phyloP scores from a whole-genome alignment of 768 basidiomycete genomes.

The Termitomyces sp. region DNA sequence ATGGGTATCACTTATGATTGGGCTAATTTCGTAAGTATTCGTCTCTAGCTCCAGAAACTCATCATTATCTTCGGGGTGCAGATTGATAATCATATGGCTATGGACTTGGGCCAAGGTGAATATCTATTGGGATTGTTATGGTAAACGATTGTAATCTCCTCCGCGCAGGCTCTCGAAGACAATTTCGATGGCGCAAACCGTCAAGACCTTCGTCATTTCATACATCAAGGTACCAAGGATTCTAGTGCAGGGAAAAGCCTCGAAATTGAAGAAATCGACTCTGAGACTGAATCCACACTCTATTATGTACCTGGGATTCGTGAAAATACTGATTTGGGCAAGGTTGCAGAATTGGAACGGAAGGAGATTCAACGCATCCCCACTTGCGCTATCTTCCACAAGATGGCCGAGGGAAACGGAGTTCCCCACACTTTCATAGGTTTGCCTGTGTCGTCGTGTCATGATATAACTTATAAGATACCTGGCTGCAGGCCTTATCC shows the following conservation, averaged over 20 bases:
- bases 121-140: background rate
- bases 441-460: constrained; percentile 8
- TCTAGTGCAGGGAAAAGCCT: background rate
- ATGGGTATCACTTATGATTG: constrained; percentile 65
- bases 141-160: background rate
- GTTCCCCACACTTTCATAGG: constrained; percentile 64
- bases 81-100: constrained; percentile 47
- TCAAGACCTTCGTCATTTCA: constrained; percentile 52
- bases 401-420: constrained; percentile 47
- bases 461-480: background rate
- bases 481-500: constrained; percentile 42
- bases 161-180: constrained; percentile 48
- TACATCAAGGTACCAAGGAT: constrained; percentile 29
- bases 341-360: constrained; percentile 21
- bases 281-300: background rate
- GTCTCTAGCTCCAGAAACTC: background rate
- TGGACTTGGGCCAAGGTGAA: constrained; percentile 65
- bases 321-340: constrained; percentile 7
- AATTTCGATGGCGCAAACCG: constrained; percentile 55
- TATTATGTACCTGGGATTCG: constrained; percentile 19
- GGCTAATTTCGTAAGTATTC: constrained; percentile 39
- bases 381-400: constrained; percentile 57
- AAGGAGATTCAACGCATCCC: constrained; percentile 38
- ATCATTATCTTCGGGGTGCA: constrained; percentile 12
- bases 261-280: background rate